Percentiles rank a stretch among this genome's conserved stretches.
phyloP scores from a whole-genome alignment of 2,329 filamentous ascomycete species.

The Fusarium nanum region DNA sequence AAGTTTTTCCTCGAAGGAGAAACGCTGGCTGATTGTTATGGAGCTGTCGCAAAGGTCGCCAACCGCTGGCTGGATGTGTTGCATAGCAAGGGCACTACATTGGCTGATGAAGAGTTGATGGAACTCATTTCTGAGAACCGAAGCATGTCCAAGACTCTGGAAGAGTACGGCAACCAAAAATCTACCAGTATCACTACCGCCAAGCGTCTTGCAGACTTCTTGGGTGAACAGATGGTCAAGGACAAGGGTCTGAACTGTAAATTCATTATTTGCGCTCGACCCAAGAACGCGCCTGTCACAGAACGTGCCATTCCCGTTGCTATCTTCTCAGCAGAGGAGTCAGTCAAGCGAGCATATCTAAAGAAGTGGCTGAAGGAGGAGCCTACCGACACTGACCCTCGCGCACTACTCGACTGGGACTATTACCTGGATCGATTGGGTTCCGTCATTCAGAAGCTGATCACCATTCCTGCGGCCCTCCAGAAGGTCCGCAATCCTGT shows the following conservation, averaged over 20 bases:
- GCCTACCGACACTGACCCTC: slow-evolving; percentile 88
- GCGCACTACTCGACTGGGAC: slow-evolving; percentile 92
- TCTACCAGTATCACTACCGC: slow-evolving; percentile 99
- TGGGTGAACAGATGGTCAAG: slow-evolving; percentile 99
- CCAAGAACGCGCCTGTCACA: slow-evolving; percentile 90
- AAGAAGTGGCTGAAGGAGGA: slow-evolving; percentile 97
- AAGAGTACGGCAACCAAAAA: slow-evolving; percentile 95
- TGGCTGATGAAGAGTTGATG: slow-evolving; percentile 97
- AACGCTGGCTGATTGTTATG: slow-evolving; percentile 89
- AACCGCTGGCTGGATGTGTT: slow-evolving; percentile 98
- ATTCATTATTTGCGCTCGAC: slow-evolving; percentile 94
- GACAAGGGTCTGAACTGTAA: slow-evolving; percentile 99
- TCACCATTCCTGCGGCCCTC: slow-evolving; percentile 96
- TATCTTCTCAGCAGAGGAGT: slow-evolving; percentile 94
- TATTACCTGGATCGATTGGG: slow-evolving; percentile 97
- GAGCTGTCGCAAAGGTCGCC: slow-evolving; percentile 90
- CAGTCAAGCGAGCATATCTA: slow-evolving; percentile 87
- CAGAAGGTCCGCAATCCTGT: slow-evolving; percentile 97
- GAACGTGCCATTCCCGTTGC: slow-evolving; percentile 94
- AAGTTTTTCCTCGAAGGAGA: slow-evolving; percentile 97
- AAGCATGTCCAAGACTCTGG: slow-evolving; percentile 96
- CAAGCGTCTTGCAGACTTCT: slow-evolving; percentile 91
- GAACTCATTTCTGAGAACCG: slow-evolving; percentile 99
- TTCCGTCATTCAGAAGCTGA: slow-evolving; percentile 98
- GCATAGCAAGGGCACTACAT: slow-evolving; percentile 84